phyloP scores from a whole-genome alignment of 2,329 filamentous ascomycete genomes.

The Colletotrichum eremochloae region DNA sequence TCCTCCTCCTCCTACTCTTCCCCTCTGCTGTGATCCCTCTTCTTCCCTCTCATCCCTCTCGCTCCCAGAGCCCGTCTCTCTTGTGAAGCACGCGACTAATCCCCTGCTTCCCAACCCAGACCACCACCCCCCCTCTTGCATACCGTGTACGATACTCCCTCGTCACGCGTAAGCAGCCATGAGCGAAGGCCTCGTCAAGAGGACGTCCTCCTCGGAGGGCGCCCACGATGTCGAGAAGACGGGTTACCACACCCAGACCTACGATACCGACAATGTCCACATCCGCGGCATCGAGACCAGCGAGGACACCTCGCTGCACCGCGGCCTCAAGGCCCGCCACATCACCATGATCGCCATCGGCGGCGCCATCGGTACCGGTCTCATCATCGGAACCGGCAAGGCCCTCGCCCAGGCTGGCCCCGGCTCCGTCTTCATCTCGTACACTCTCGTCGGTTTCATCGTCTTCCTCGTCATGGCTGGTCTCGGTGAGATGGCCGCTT shows the following conservation, averaged over 20 bases:
- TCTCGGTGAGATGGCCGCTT: conserved; percentile 87
- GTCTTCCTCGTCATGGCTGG: conserved; percentile 87
- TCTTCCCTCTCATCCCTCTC: conserved; percentile 28
- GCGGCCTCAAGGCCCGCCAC: conserved; percentile 67
- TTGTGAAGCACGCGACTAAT: not conserved
- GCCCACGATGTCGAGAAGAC: conserved; percentile 46
- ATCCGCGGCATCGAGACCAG: conserved; percentile 65
- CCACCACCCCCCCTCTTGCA: not conserved
- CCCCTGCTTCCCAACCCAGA: not conserved
- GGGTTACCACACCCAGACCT: conserved; percentile 42
- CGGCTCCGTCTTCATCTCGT: conserved; percentile 78
- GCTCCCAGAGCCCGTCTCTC: conserved; percentile 29
- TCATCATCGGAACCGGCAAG: conserved; percentile 77
- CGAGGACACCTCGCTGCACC: conserved; percentile 62
- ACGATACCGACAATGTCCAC: conserved; percentile 50
- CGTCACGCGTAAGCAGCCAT: conserved; percentile 27
- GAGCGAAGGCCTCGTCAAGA: conserved; percentile 48
- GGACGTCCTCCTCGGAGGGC: conserved; percentile 48
- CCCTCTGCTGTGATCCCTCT: not conserved
- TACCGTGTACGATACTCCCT: conserved; percentile 11
- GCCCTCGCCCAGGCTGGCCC: conserved; percentile 69
- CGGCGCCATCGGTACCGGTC: conserved; percentile 80
- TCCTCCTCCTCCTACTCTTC: not conserved
- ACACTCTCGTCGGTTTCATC: conserved; percentile 76
- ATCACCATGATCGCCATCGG: conserved; percentile 77